Base-by-base conservation (phyloP, 2,329 filamentous ascomycete genomes). In the Akanthomyces lecanii region DNA sequence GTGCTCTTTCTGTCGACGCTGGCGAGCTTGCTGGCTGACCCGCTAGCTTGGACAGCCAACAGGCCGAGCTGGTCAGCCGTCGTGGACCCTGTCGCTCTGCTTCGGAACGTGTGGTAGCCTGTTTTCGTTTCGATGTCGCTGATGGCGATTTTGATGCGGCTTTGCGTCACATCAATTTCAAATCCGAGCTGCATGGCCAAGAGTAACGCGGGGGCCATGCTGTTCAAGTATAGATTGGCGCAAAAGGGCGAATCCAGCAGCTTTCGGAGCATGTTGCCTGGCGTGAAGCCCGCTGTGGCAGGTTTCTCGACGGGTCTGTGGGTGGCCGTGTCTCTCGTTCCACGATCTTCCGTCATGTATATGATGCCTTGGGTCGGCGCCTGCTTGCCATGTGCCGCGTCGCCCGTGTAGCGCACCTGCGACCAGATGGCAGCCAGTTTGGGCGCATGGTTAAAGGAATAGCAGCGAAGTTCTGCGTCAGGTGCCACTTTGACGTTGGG, bases 381-480 rank as follows among this genome's bases (percentile, higher is more conserved):
- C 65, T 64, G 5, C 62, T 58, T 5, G 62, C 21, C 8, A 8
- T 1, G 58, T n/a, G 2, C 28, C n/a, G 1, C 40, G 2, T 16
- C 21, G 65, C 38, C 18, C 59, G 28, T 62, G 25, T 67, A 67
- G 33, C 56, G 61, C 33, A 65, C 65, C 53, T 75, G 69, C 2
- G 75, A 75, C 76, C 76, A 78, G 28, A 74, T 67, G 18, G 71
- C 69, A 7, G 73, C 76, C 28, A 78, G 65, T 58, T 78, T 78
- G 2, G 76, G 76, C 21, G 72, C 71, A 51, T 76, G 77, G 61
- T 71, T 72, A 62, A 77, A 72, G 2, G 72, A 69, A 59, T 72
- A 75, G 4, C 73, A 64, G 14, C 68, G 69, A 38, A 36, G 40
- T 1, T 64, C 47, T 3, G 65, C 55, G 2, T 64, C 51, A 5